Conservation (phyloP, 2,329 filamentous ascomycete species). For the Pseudogymnoascus sp. region DNA sequence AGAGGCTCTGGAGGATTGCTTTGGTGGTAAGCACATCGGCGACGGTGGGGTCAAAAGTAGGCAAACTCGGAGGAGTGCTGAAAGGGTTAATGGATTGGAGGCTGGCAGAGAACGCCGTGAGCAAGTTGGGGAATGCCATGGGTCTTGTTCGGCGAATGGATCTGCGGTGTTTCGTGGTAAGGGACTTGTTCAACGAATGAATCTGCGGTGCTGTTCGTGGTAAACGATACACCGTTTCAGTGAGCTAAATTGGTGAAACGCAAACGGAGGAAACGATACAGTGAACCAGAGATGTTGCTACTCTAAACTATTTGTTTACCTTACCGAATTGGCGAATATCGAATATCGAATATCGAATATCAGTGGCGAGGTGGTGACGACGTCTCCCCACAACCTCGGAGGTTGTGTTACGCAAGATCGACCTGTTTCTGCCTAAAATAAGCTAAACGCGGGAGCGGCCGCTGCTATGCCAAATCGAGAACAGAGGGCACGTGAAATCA, state of each 20-base stretch:
- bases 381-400: not conserved
- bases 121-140: not conserved
- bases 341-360: not conserved
- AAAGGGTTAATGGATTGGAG: not conserved
- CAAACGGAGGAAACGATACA: no score
- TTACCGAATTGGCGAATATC: not conserved
- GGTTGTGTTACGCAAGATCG: not conserved
- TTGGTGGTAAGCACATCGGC: conserved; percentile 45
- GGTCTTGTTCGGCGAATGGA: not conserved
- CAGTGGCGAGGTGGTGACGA: not conserved
- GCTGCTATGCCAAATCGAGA: not conserved
- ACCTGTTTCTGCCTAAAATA: not conserved
- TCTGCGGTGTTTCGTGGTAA: not conserved
- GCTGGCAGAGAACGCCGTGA: not conserved
- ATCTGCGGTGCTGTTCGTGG: not conserved
- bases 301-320: not conserved
- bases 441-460: not conserved
- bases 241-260: not conserved
- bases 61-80: not conserved
- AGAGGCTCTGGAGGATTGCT: conserved; percentile 38
- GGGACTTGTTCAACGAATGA: not conserved
- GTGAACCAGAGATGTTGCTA: not conserved
- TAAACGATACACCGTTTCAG: not conserved
- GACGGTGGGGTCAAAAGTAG: conserved; percentile 32
- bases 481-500: not conserved